Conservation (phyloP, 73 alveolate species). For the Symbiodinium pilosum region DNA sequence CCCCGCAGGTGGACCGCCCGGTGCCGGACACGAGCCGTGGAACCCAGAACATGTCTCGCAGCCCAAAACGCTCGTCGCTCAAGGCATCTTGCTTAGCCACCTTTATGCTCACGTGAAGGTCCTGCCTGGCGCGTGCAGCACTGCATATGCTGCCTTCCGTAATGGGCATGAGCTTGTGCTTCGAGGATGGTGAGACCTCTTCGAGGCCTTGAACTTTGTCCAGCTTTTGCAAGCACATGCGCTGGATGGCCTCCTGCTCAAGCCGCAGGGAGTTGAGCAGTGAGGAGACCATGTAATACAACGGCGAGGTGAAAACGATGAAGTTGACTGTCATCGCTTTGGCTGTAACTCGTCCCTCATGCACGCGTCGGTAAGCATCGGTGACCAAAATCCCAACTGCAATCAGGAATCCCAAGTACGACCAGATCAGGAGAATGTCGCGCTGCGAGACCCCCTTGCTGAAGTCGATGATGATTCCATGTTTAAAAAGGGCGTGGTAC, state of each 20-base stretch:
- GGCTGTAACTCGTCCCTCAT: background rate
- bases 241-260: slow-evolving; percentile 70
- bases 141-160: slow-evolving; percentile 66
- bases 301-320: slow-evolving; percentile 67
- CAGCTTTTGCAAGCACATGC: slow-evolving; percentile 73
- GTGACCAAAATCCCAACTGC: slow-evolving; percentile 20
- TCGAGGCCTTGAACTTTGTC: background rate
- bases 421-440: slow-evolving; percentile 7
- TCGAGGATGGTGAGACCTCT: background rate
- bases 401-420: slow-evolving; percentile 42
- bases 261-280: slow-evolving; percentile 35
- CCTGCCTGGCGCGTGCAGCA: slow-evolving; percentile 40
- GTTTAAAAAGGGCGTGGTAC: slow-evolving; percentile 41
- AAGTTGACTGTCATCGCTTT: slow-evolving; percentile 38
- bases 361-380: slow-evolving; percentile 32
- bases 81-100: background rate
- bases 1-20: background rate
- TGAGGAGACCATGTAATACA: slow-evolving; percentile 78
- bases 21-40: slow-evolving; percentile 76
- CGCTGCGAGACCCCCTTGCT: slow-evolving; percentile 16
- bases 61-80: background rate
- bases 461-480: slow-evolving; percentile 59
- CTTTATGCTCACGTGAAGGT: slow-evolving; percentile 26
- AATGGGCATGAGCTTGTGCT: slow-evolving; percentile 39
- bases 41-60: slow-evolving; percentile 73